These are phyloP conservation scores for Candida ulmi DNA, from an alignment of 805 yeast genomes.

Conservation along the genomic window DNA sequence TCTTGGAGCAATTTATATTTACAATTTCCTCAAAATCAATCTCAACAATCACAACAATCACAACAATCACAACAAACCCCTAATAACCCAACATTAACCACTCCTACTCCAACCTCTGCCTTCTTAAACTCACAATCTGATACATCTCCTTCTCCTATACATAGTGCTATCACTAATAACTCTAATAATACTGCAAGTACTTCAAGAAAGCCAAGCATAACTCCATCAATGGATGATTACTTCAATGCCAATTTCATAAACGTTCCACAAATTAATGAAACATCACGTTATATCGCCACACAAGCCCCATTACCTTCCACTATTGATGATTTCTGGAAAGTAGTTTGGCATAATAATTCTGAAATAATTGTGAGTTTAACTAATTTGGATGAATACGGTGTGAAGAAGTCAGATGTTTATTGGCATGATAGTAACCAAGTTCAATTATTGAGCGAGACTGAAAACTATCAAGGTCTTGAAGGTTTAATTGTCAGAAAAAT, in stretches of 20 bases:
- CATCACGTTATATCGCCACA: constrained; percentile 64
- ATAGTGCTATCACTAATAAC: not conserved
- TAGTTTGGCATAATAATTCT: constrained; percentile 56
- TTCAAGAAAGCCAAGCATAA: not conserved
- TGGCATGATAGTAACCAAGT: constrained; percentile 55
- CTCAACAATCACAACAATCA: too few species aligned
- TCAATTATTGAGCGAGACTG: constrained; percentile 30
- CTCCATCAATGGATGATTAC: constrained; percentile 42
- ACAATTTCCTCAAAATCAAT: too few species aligned
- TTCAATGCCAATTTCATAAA: constrained; percentile 80
- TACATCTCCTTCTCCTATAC: not conserved
- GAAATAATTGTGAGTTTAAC: constrained; percentile 76
- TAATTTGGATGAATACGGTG: constrained; percentile 64
- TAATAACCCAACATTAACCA: not conserved
- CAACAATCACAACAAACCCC: too few species aligned
- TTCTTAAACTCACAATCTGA: not conserved
- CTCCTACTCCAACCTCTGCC: not conserved
- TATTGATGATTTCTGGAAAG: constrained; percentile 85
- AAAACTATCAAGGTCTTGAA: constrained; percentile 24
- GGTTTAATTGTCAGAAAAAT: constrained; percentile 28
- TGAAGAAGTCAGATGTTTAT: constrained; percentile 76
- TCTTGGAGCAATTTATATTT: not conserved
- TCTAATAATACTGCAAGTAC: not conserved
- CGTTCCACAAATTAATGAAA: constrained; percentile 32
- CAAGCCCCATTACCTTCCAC: constrained; percentile 86